These are phyloP conservation scores for Psidium guajava DNA, from an alignment of 345 rosid genomes.

Conservation along the genomic window DNA sequence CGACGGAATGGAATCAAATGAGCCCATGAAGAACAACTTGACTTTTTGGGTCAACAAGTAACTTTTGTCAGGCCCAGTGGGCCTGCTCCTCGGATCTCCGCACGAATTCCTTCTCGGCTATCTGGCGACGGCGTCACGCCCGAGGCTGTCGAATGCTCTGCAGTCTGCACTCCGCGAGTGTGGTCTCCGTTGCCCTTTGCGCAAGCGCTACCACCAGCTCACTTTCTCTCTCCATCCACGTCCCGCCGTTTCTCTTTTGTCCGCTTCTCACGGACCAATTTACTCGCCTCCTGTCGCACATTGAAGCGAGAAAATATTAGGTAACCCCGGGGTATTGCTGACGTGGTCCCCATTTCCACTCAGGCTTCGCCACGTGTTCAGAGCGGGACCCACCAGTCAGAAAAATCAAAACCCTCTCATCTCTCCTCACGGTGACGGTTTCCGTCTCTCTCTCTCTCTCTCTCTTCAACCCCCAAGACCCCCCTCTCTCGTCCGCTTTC, in stretches of 20 bases:
- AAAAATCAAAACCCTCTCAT: too few relatives aligned
- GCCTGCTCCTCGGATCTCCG: background rate
- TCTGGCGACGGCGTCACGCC: background rate
- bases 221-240: background rate
- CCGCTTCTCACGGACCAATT: background rate
- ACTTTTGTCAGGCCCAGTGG: background rate
- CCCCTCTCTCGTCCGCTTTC: too few relatives aligned
- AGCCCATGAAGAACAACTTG: background rate
- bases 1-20: background rate
- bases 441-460: too few relatives aligned
- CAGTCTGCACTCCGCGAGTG: background rate
- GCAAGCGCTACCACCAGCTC: background rate
- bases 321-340: too few relatives aligned
- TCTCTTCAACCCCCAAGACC: too few relatives aligned
- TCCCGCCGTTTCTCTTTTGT: background rate
- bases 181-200: background rate
- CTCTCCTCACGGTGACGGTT: too few relatives aligned
- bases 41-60: background rate
- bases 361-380: too few relatives aligned
- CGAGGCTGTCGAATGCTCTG: background rate
- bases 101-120: background rate
- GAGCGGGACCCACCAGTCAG: too few relatives aligned
- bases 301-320: background rate
- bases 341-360: too few relatives aligned
- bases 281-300: background rate